Evolutionary conservation across 768 basidiomycete genomes (phyloP), one percentile per base, ranked within the genome.

Genomic region (Pleurotus cornucopiae): DNA sequence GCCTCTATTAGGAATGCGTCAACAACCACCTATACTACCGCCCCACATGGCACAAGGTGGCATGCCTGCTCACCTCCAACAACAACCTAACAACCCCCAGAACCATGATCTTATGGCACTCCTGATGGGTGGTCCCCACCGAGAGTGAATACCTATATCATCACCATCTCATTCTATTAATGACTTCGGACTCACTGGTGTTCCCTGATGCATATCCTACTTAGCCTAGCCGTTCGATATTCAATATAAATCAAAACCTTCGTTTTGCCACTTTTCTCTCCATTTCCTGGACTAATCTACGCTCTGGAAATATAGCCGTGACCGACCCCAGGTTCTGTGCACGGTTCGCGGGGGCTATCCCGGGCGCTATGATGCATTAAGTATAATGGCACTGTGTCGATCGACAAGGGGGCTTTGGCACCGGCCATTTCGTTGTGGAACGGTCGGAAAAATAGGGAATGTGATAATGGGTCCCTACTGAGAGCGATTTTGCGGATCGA

Each of bases 51-150:
- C 68, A 11, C 79, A 76, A 60, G 67, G 30, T 34, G 30, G 76
- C 55, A 62, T 82, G 58, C 77, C 78, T 11, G 79, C 80, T 52
- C 84, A 88, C 59, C 73, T 85, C 52, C 87, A 83, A 61, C 85
- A 82, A 63, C 85, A 83, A 71, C 72, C 72, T 14, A 69, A 74
- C 18, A 79, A 73, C 65, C 82, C 73, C 58, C 84, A 83, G 63
- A 72, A 83, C 44, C 85, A 88, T 59, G 90, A 93, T 66, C 72
- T 93, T 61, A 91, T 93, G 85, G 84, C 90, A 45, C 77, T 93
- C 57, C 79, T 93, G 59, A 85, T 93, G 88, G 86, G 85, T 53
- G 86, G 85, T 55, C 63, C 72, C 54, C 85, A 81, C 61, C 75
- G 88, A 69, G 87, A 90, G 62, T 90, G 73, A 83, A 61, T 53